phyloP scores from a whole-genome alignment of 331 rosid genomes.

The Malus hybrid region DNA sequence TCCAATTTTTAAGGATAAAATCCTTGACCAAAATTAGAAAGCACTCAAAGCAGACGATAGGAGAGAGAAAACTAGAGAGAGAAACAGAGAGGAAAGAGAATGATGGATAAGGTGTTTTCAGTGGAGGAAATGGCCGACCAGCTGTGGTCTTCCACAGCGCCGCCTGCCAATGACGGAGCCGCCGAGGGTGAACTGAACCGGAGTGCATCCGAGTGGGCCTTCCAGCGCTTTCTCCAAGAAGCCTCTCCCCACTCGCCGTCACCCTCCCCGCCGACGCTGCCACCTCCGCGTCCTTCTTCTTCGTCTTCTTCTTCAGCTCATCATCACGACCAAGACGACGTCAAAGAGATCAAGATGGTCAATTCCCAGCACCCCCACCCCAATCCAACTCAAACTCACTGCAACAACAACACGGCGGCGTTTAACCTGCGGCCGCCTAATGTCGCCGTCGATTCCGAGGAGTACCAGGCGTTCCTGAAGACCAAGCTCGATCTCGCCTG shows the following conservation, averaged over 20 bases:
- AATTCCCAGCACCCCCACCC: neutral
- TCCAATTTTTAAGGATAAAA: neutral
- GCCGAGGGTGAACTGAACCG: constrained; percentile 43
- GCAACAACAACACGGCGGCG: neutral
- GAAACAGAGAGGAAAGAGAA: constrained; percentile 12
- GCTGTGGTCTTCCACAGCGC: constrained; percentile 34
- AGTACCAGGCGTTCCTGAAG: constrained; percentile 69
- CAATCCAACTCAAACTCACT: neutral
- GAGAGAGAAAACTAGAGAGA: constrained; percentile 1
- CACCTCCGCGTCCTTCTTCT: constrained; percentile 13
- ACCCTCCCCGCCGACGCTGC: constrained; percentile 14
- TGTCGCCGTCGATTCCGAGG: constrained; percentile 46
- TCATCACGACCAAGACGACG: constrained; percentile 16
- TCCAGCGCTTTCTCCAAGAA: constrained; percentile 64
- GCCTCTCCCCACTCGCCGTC: constrained; percentile 18
- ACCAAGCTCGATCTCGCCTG: constrained; percentile 89
- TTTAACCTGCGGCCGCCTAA: neutral
- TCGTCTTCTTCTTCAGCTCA: constrained; percentile 26
- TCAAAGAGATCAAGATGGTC: constrained; percentile 36
- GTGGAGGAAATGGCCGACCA: constrained; percentile 70
- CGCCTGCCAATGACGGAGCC: neutral
- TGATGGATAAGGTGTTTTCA: constrained; percentile 79
- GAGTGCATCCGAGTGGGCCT: constrained; percentile 86
- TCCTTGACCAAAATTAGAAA: neutral
- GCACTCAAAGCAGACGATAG: neutral